A percentile compares a stretch with the other conserved stretches of the same genome.
Conservation (phyloP, 2,329 filamentous ascomycete species). For the Helotiales sp. region DNA sequence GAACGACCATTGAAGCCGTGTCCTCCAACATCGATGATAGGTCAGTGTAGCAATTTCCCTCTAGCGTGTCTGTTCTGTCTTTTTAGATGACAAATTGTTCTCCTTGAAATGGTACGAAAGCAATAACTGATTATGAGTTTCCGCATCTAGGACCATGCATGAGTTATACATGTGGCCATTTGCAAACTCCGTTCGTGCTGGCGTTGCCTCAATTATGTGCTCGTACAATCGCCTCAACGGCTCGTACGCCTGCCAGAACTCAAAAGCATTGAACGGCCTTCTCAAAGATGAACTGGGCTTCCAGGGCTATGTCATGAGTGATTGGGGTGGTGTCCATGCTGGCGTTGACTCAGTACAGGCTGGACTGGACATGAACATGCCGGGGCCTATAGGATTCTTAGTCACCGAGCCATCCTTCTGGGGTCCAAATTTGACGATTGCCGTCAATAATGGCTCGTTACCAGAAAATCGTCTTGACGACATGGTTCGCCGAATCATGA, state of each 20-base stretch:
- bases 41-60: not conserved
- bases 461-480: constrained; percentile 56
- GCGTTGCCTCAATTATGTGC: constrained; percentile 68
- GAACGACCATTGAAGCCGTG: constrained; percentile 58
- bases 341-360: constrained; percentile 62
- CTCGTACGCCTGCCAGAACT: constrained; percentile 56
- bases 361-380: constrained; percentile 73
- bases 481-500: constrained; percentile 68
- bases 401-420: constrained; percentile 24
- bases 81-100: not conserved
- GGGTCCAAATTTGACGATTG: constrained; percentile 37
- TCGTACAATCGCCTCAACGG: constrained; percentile 57
- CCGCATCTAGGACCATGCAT: constrained; percentile 62
- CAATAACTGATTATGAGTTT: not conserved
- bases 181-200: constrained; percentile 71
- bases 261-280: constrained; percentile 53
- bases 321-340: constrained; percentile 67
- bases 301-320: constrained; percentile 64
- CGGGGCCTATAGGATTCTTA: constrained; percentile 62
- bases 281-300: constrained; percentile 57
- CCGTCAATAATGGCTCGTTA: constrained; percentile 55
- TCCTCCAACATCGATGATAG: constrained; percentile 77
- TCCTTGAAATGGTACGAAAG: not conserved
- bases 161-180: constrained; percentile 83
- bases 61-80: not conserved